phyloP scores from a whole-genome alignment of 768 basidiomycete genomes.

The Pisolithus orientalis region DNA sequence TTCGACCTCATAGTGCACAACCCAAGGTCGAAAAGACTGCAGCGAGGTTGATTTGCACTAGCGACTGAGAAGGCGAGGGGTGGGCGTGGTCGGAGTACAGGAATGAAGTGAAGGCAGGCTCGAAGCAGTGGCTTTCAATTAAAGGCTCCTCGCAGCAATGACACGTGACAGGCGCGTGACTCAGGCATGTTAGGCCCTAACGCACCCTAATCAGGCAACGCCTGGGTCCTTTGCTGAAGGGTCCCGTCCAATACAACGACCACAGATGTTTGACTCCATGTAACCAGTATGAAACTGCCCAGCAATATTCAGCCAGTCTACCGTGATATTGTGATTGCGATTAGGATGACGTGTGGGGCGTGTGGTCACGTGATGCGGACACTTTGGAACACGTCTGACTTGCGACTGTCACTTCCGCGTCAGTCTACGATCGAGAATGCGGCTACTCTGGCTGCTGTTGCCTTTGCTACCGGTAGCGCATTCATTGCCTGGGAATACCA shows the following conservation, averaged over 20 bases:
- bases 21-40: slow-evolving; percentile 3
- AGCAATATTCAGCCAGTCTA: background rate
- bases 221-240: no score
- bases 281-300: no score
- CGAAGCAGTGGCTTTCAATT: slow-evolving; percentile 14
- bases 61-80: slow-evolving; percentile 7
- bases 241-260: background rate
- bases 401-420: background rate
- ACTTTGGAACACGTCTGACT: background rate
- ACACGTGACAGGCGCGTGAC: slow-evolving; percentile 28
- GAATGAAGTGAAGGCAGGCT: slow-evolving; percentile 16
- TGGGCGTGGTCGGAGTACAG: slow-evolving; percentile 23
- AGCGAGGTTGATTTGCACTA: slow-evolving; percentile 2
- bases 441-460: slow-evolving; percentile 23
- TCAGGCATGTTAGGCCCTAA: slow-evolving; percentile 8
- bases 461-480: slow-evolving; percentile 13
- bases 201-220: slow-evolving; percentile 5
- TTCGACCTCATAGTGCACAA: slow-evolving; percentile 72
- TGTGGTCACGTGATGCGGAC: slow-evolving; percentile 8
- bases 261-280: no score
- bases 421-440: slow-evolving; percentile 10
- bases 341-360: no score
- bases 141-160: slow-evolving; percentile 28
- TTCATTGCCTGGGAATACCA: slow-evolving; percentile 24
- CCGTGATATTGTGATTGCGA: background rate